Percentiles rank a stretch among this genome's conserved stretches.
phyloP scores from a whole-genome alignment of 2,329 filamentous ascomycete genomes.

The Ophiostoma triangulosporum region DNA sequence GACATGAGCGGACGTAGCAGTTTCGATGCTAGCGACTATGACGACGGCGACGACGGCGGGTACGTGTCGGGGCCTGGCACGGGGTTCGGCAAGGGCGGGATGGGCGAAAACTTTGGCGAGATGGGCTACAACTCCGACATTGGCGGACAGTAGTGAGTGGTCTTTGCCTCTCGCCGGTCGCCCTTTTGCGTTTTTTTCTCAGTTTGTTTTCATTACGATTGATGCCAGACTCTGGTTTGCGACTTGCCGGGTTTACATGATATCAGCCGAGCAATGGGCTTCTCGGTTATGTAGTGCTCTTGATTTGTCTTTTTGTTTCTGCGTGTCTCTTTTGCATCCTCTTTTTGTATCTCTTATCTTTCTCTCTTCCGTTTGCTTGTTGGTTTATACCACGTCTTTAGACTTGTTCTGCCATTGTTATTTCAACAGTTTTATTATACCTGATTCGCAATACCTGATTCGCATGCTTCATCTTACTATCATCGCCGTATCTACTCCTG shows the following conservation, averaged over 20 bases:
- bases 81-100: conserved; percentile 42
- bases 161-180: not conserved
- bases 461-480: no score
- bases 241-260: not conserved
- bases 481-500: no score
- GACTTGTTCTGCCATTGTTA: not conserved
- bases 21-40: conserved; percentile 70
- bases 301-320: not conserved
- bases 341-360: no score
- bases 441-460: not conserved
- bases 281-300: not conserved
- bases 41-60: conserved; percentile 57
- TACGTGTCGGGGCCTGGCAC: conserved; percentile 51
- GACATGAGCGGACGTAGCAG: conserved; percentile 68
- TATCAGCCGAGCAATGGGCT: not conserved
- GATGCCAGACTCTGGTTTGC: not conserved
- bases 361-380: not conserved
- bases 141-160: conserved; percentile 19
- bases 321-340: no score
- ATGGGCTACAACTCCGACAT: conserved; percentile 41
- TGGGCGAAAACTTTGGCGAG: conserved; percentile 41
- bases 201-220: not conserved
- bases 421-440: not conserved
- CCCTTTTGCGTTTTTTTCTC: conserved; percentile 4
- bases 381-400: not conserved